phyloP scores from a whole-genome alignment of 176 grass and related monocot species.

The Tillandsia fasciculata region DNA sequence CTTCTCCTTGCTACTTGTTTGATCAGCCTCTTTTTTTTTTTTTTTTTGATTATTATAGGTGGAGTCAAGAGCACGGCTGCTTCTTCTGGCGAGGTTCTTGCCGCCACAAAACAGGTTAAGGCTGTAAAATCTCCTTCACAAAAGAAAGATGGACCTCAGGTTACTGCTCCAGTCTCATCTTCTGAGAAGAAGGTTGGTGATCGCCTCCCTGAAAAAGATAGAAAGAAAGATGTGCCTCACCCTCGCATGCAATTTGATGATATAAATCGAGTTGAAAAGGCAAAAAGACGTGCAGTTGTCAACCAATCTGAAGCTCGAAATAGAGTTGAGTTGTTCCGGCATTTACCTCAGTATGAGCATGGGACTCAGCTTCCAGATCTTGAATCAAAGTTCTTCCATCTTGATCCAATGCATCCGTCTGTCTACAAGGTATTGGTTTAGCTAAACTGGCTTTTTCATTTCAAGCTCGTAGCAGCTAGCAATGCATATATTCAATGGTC shows the following conservation, averaged over 20 bases:
- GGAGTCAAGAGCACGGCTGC: conserved; percentile 14
- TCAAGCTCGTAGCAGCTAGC: background rate
- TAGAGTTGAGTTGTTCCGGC: conserved; percentile 57
- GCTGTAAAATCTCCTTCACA: conserved; percentile 20
- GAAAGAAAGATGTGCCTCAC: conserved; percentile 46
- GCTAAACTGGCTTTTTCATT: background rate
- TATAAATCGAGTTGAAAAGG: conserved; percentile 41
- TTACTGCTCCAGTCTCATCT: conserved; percentile 19
- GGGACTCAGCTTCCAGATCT: conserved; percentile 71
- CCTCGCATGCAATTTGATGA: conserved; percentile 71
- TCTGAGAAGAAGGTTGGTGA: conserved; percentile 42
- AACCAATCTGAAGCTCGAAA: conserved; percentile 56
- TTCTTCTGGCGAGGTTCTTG: conserved; percentile 17
- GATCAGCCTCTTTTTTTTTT: conserved; percentile 3
- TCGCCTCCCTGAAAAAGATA: conserved; percentile 32
- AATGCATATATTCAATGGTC: background rate
- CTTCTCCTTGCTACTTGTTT: background rate
- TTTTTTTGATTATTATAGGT: conserved; percentile 18
- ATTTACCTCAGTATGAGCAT: conserved; percentile 64
- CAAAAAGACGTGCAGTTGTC: conserved; percentile 42
- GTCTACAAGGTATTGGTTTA: conserved; percentile 56
- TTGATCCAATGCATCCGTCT: conserved; percentile 69
- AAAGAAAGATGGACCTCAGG: conserved; percentile 45
- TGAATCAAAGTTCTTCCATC: conserved; percentile 54
- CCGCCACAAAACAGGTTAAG: conserved; percentile 39